Base-by-base conservation (phyloP, 148 eudicot species). In the Nepenthes mirabilis region DNA sequence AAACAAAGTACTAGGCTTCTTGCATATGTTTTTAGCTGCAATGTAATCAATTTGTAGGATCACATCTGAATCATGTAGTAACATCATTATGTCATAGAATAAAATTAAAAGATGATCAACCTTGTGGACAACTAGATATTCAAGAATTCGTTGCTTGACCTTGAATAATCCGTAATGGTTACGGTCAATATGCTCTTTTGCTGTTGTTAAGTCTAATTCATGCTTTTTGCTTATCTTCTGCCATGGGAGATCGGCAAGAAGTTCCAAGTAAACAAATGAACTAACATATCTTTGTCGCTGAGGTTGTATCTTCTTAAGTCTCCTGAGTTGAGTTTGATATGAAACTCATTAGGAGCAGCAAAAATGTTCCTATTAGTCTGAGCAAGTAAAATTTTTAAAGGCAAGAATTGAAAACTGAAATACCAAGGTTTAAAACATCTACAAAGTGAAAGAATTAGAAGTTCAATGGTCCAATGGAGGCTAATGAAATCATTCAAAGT, bases 201-300 rank as follows among this genome's bases (percentile, higher is more conserved):
- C 99, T 72, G 88, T 88, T 71, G 68, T 79, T 61, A 94, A 75
- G 75, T 94, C 89, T 74, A 94, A 61, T 59, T 86, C 89, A 56
- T 55, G 77, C 72, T 89, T 97, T 75, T 89, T 95, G 67, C 84
- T 82, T 45, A 80, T 82, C 56, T 82, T 86, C 66, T 80, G 80
- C 97, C 99, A 94, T 48, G 99, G 99, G 36, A 94, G 91, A 72
- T 94, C 99, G 37, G 99, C 95, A 73, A 94, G 95, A 72, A 94
- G 97, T 65, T 94, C 99, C 70, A 89, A 81, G 68, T 94, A 94
- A 60, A 84, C 88, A 70, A 95, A 95, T 58, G 97, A 94, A 64
- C 97, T 89, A 67, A 64, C 83, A 65, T 94, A 94, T 64, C 99
- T 97, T 58, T 97, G 99, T 75, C 89, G 99, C 75, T 94, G 99